Evolutionary conservation across 352 stramenopile species (phyloP), one percentile per base, ranked within the genome.

Genomic region (Globisporangium irregulare): DNA sequence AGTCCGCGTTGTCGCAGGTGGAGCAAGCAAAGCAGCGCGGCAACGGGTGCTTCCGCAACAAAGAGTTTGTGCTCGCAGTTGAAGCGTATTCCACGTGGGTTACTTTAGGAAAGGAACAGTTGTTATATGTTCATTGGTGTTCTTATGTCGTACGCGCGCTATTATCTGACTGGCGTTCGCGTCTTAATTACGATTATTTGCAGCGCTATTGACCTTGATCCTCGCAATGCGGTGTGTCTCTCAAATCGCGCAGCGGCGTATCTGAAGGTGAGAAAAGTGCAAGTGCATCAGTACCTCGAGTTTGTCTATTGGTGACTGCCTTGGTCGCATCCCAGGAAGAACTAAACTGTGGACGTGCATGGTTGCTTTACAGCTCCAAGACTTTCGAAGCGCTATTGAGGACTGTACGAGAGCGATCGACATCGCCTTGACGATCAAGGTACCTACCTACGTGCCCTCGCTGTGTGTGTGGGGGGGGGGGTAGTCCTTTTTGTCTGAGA

Each of bases 201-300:
- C 53, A 89, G 80, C n/a, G 89, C 79, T 53, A 75, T 90, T 66
- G 71, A 75, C n/a, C 61, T 82, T 22, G 77, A 85, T 32, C 61
- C 69, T 10, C 61, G 18, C 14, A 79, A 85, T 34, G 75, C 78
- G 20, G 56, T 84, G 57, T 79, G 74, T 12, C 74, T 82, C n/a
- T 89, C 82, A n/a, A 93, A 93, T 62, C 75, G 84, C 68, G 84
- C 84, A 38, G 82, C 82, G 25, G 81, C 80, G 8, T 78, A 82
- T 41, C 67, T 93, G 18, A 90, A 92, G 73, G 84, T 88, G 34
- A 3, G 25, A n/a, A 6, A 14, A n/a, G 32, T 18, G 53, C 24
- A 34, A 58, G 1, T n/a, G 1, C 1, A 14, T 48, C 36, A 25
- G n/a, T 36, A 32, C 27, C 27, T 32, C 27, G 27, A 32, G 27